These are phyloP conservation scores for Carpinus viminea DNA, from an alignment of 306 rosid species.

Conservation along the genomic window DNA sequence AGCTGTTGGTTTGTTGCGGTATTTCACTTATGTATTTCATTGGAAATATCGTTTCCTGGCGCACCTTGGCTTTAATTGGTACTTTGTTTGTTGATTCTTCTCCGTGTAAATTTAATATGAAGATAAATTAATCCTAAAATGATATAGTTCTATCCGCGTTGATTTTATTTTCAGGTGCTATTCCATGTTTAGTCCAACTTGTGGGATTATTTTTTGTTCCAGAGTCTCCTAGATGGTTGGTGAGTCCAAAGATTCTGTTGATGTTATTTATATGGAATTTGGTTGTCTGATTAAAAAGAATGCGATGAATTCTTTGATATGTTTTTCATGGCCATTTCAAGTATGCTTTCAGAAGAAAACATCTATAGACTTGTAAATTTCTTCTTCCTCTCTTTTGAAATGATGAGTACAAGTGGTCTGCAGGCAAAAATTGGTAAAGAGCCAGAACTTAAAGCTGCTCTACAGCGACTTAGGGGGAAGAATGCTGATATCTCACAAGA, in stretches of 20 bases:
- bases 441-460: too few species aligned
- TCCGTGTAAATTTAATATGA: slow-evolving; percentile 17
- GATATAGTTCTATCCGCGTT: neutral
- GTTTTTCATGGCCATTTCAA: neutral
- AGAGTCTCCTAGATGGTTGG: slow-evolving; percentile 96
- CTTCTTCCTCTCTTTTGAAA: neutral
- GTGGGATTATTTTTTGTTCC: slow-evolving; percentile 70
- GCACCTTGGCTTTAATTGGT: slow-evolving; percentile 56
- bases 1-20: slow-evolving; percentile 68
- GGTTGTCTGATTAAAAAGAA: neutral
- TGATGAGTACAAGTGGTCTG: slow-evolving; percentile 13
- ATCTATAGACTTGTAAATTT: neutral
- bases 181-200: slow-evolving; percentile 62
- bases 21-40: slow-evolving; percentile 59
- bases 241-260: slow-evolving; percentile 30
- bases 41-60: slow-evolving; percentile 60
- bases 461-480: too few species aligned
- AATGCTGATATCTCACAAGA: too few species aligned
- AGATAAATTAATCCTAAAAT: neutral
- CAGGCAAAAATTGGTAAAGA: too few species aligned
- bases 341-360: neutral
- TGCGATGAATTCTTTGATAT: neutral
- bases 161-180: slow-evolving; percentile 43
- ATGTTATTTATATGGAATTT: neutral
- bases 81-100: neutral